Percentiles rank a stretch among this genome's conserved stretches.
phyloP scores from a whole-genome alignment of 495 filamentous ascomycete species.

The Hypoxylon crocopeplum region DNA sequence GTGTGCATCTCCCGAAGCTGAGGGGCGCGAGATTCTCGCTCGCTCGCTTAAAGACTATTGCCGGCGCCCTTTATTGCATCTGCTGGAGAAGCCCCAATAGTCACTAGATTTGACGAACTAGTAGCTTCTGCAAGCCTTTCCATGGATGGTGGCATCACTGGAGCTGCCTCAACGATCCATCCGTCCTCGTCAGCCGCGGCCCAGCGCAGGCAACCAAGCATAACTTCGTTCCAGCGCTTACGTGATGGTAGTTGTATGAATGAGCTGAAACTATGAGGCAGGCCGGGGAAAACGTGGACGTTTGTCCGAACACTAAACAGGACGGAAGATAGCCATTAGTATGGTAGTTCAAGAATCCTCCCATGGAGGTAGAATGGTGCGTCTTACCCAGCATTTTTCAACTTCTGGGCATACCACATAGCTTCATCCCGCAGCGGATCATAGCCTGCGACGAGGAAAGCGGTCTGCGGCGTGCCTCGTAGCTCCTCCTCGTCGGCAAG shows the following conservation, averaged over 20 bases:
- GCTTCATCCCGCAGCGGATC: constrained; percentile 58
- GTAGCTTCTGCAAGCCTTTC: background rate
- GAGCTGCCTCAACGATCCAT: constrained; percentile 29
- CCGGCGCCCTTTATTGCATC: background rate
- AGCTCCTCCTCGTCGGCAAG: constrained; percentile 50
- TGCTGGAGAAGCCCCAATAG: background rate
- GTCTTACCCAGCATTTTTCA: constrained; percentile 56
- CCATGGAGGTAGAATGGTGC: background rate
- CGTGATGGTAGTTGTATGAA: constrained; percentile 30
- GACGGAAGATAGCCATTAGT: background rate
- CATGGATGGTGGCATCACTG: constrained; percentile 16
- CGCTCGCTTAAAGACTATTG: background rate
- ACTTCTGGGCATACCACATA: constrained; percentile 51
- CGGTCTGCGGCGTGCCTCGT: constrained; percentile 49
- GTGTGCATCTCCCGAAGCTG: too few relatives aligned
- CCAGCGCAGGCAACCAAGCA: constrained; percentile 35
- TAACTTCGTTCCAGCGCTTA: constrained; percentile 32
- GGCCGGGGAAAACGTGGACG: constrained; percentile 39
- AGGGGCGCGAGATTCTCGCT: too few relatives aligned
- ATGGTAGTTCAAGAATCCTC: background rate
- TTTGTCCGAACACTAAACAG: constrained; percentile 35
- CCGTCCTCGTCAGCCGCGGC: constrained; percentile 21
- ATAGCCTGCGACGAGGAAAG: constrained; percentile 54
- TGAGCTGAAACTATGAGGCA: constrained; percentile 35
- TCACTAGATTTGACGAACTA: constrained; percentile 1